Evolutionary conservation across 176 grass and related monocot species (phyloP).

Genomic region (Bolboschoenus planiculmis): DNA sequence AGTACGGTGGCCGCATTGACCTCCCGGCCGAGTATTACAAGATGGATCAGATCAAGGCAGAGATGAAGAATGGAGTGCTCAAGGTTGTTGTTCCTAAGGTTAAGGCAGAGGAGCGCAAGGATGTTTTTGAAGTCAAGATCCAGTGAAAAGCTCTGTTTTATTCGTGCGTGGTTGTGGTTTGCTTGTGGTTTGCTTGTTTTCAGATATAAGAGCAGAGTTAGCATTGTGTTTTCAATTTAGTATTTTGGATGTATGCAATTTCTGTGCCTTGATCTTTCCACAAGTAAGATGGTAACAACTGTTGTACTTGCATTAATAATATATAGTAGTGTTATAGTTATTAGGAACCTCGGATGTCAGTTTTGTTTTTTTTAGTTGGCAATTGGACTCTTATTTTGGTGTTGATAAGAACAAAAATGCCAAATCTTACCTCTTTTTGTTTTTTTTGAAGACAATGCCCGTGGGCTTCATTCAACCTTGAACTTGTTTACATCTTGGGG

Average conservation of each 20-base stretch:
- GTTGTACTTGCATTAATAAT: neutral
- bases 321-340: neutral
- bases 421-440: no score
- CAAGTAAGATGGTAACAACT: neutral
- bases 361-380: no score
- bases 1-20: slow-evolving; percentile 53
- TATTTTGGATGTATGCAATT: neutral
- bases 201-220: neutral
- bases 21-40: slow-evolving; percentile 47
- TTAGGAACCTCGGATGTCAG: neutral
- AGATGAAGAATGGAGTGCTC: slow-evolving; percentile 91
- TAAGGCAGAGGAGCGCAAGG: slow-evolving; percentile 42
- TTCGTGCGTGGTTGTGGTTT: no score
- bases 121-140: slow-evolving; percentile 66
- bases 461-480: no score
- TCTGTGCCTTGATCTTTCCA: neutral
- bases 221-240: neutral
- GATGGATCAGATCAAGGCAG: slow-evolving; percentile 83
- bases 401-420: no score
- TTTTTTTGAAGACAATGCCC: no score
- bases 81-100: slow-evolving; percentile 75
- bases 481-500: no score
- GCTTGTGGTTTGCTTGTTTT: neutral
- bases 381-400: no score
- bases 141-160: slow-evolving; percentile 19